These are phyloP conservation scores for Pestalotiopsis sp. DNA, from an alignment of 2,329 filamentous ascomycete genomes.

Conservation along the genomic window DNA sequence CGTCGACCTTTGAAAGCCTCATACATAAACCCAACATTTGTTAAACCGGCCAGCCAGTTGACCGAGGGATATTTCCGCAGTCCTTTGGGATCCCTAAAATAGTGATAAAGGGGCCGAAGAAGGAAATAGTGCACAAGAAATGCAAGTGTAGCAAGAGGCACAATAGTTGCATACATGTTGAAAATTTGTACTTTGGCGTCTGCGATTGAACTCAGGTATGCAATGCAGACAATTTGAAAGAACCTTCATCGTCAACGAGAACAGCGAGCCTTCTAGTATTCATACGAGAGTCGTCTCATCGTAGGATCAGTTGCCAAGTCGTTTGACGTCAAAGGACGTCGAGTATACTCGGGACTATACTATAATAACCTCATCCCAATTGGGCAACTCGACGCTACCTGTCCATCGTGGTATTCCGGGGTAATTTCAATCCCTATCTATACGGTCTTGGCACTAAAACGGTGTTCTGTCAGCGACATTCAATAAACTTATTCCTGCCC, in stretches of 20 bases:
- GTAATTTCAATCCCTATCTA: neutral
- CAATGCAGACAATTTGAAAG: neutral
- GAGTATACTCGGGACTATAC: neutral
- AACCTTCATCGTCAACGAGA: neutral
- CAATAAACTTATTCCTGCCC: neutral
- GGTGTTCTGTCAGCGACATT: neutral
- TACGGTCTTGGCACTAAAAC: neutral
- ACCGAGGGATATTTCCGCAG: neutral
- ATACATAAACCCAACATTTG: neutral
- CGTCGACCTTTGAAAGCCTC: slow-evolving; percentile 22
- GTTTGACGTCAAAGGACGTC: neutral
- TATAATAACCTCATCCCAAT: neutral
- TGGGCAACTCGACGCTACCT: neutral
- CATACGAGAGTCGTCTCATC: neutral
- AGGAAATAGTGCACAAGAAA: neutral
- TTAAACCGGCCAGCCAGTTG: neutral
- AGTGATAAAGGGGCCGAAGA: neutral
- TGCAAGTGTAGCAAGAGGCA: neutral
- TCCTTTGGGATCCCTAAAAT: neutral
- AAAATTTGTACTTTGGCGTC: neutral
- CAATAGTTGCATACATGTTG: neutral
- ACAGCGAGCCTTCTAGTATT: neutral
- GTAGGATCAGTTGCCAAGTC: neutral
- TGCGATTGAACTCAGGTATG: neutral
- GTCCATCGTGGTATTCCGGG: neutral